Evolutionary conservation across 306 rosid genomes (phyloP), one percentile per base, ranked within the genome.

Genomic region (Vigna angularis): DNA sequence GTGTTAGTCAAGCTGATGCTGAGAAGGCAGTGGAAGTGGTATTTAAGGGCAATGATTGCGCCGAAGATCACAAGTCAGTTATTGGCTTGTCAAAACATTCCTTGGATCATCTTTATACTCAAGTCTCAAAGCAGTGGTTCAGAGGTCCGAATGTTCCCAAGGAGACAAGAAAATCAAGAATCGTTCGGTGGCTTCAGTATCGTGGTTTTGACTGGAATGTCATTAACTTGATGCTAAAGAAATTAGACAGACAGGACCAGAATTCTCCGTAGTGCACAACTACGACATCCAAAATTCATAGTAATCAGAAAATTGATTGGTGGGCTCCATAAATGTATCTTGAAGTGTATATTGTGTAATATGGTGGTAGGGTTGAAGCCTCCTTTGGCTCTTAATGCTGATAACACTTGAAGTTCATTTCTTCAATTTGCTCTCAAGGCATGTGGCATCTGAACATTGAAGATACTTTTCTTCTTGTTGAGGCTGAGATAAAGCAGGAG

Each of bases 121-220:
- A 85, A 82, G 96, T 92, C 88, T 89, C 97, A 55, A 92, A 91
- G 84, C 98, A 88, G 80, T 92, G 98, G 98, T 76, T 74, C 40
- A 89, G 92, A 73, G 86, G 92, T 22, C 82, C 22, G 7, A 87
- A 92, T 50, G 88, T 78, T 9, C 81, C 92, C 1, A 77, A 66
- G 81, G 97, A 90, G 86, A 95, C 84, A 55, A 92, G 98, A 52
- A 95, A 89, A 77, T 51, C 89, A 26, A 83, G 98, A 87, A 87
- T 93, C 22, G 75, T 89, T 34, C 68, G 87, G 65, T 93, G 98
- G 98, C 98, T 91, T 83, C 94, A 88, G 62, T 93, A 93, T 67
- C 93, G 93, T 20, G 95, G 95, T 12, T 91, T 91, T 69, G 80
- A 78, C 79, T 93, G 98, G 97, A 90, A 66, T 78, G 90, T 90